Evolutionary conservation across 176 grass and related monocot genomes (phyloP), one percentile per base, ranked within the genome.

Genomic region (Guadua angustifolia): DNA sequence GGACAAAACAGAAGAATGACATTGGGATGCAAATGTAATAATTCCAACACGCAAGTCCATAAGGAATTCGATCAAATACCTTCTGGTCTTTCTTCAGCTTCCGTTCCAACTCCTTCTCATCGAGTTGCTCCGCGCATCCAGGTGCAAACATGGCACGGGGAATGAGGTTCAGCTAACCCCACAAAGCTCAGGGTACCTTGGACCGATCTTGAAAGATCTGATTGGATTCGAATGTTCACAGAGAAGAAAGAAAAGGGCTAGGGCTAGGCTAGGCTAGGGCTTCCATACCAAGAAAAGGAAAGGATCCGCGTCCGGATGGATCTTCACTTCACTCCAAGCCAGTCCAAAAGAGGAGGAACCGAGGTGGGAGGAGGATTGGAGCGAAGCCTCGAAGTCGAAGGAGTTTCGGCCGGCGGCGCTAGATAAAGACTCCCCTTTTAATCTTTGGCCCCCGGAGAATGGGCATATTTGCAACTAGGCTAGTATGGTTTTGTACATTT

Each of bases 51-150:
- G 51, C 36, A 77, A 83, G 4, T 2, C 18, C 29, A 74, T 42
- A 79, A 2, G 18, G 35, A 69, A 77, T 18, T 50, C 14, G 9
- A 69, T 56, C 5, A 6, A 13, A 35, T 88, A 92, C 93, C 85
- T 95, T 95, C 62, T 93, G 90, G 13, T 91, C 88, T 44, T 95
- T 95, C 84, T 95, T 95, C 56, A 89, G 69, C 52, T 95, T 93
- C 72, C 84, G 69, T 43, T 96, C 88, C 44, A 87, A 67, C 67
- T 96, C 94, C 73, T 89, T 89, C 44, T 91, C 86, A 36, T 91
- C 94, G 67, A 84, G 84, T 73, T 85, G 78, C 91, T 60, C 75
- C 45, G 52, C 5, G 35, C 26, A 65, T 18, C 1, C 57, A 24
- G n/a, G 3, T 9, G 57, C 9, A 4, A n/a, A 59, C 57, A 59